These are phyloP conservation scores for Aureobasidium lini DNA, from an alignment of 2,329 filamentous ascomycete species.

Conservation along the genomic window DNA sequence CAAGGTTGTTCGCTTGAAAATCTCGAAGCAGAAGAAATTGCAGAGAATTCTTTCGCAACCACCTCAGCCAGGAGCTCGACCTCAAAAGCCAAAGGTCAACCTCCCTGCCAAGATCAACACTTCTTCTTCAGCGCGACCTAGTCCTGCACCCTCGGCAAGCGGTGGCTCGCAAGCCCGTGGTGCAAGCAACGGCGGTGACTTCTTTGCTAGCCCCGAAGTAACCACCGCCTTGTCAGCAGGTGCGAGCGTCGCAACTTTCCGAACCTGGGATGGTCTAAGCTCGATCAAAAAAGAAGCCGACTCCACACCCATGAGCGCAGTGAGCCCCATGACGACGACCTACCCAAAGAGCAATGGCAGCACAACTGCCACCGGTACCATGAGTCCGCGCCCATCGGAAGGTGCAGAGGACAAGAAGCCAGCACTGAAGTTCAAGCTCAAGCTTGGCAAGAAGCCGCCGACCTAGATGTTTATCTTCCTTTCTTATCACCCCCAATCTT, in stretches of 20 bases:
- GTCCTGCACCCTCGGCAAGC: background rate
- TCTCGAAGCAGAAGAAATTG: background rate
- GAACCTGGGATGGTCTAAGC: background rate
- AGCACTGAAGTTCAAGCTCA: constrained; percentile 10
- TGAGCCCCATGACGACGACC: constrained; percentile 10
- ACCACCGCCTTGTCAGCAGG: background rate
- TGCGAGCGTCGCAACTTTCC: constrained; percentile 1
- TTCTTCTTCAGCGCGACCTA: background rate
- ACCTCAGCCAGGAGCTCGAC: constrained; percentile 6
- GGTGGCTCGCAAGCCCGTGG: background rate
- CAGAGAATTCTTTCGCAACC: constrained; percentile 6
- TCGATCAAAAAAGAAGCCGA: background rate
- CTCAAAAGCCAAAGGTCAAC: background rate
- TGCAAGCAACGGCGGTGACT: background rate
- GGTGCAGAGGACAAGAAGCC: constrained; percentile 13
- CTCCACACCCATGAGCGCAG: background rate
- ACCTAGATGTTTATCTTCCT: background rate
- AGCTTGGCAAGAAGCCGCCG: constrained; percentile 13
- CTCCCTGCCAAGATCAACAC: background rate
- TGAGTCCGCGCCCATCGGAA: background rate
- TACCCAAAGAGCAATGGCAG: constrained; percentile 1
- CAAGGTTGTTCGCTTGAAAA: background rate
- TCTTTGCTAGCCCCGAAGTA: constrained; percentile 6
- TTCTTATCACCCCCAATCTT: background rate
- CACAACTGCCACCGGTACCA: constrained; percentile 2